phyloP scores from a whole-genome alignment of 495 filamentous ascomycete genomes.

The Hyphodiscus hymeniophilus region DNA sequence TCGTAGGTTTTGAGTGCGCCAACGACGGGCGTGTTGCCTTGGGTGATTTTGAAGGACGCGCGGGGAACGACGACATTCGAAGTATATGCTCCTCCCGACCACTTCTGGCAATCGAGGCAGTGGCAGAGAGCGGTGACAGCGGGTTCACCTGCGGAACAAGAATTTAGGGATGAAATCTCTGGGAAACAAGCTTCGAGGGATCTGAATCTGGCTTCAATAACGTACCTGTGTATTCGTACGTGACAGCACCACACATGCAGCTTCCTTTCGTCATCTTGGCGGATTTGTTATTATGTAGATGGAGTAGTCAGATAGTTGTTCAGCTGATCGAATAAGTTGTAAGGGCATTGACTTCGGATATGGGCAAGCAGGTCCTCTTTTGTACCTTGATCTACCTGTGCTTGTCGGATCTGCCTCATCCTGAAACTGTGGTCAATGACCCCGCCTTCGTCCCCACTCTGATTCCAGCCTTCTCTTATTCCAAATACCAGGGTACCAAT shows the following conservation, averaged over 20 bases:
- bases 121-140: constrained; percentile 35
- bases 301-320: too few species aligned
- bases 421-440: too few species aligned
- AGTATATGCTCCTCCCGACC: constrained; percentile 37
- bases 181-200: background rate
- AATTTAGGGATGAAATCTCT: background rate
- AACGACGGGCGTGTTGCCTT: constrained; percentile 25
- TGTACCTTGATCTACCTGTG: too few species aligned
- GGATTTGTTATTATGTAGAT: too few species aligned
- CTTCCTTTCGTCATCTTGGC: constrained; percentile 22
- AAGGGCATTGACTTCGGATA: too few species aligned
- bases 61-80: constrained; percentile 39
- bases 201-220: background rate
- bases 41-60: constrained; percentile 30
- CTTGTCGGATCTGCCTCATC: too few species aligned
- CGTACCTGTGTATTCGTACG: constrained; percentile 29
- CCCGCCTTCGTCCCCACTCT: too few species aligned
- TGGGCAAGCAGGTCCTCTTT: too few species aligned
- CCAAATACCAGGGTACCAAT: too few species aligned
- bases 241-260: constrained; percentile 35
- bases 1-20: constrained; percentile 31
- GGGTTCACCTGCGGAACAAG: constrained; percentile 13
- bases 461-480: too few species aligned
- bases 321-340: too few species aligned
- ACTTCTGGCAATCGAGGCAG: constrained; percentile 44